These are phyloP conservation scores for Blastobotrys chiropterorum DNA, from an alignment of 805 yeast genomes.

Conservation along the genomic window DNA sequence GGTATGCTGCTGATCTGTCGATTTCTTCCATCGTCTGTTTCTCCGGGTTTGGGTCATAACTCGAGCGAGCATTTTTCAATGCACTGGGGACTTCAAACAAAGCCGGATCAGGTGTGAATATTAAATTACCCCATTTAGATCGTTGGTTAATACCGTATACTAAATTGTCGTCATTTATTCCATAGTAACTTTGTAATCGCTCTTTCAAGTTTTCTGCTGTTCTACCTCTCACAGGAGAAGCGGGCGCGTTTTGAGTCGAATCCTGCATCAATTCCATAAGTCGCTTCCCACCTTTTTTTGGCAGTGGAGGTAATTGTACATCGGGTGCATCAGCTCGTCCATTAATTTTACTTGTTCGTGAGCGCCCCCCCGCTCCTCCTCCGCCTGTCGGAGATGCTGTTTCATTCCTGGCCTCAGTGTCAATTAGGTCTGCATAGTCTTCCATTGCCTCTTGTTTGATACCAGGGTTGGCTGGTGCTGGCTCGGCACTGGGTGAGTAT, in stretches of 20 bases:
- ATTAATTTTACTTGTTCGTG: background rate
- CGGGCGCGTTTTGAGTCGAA: slow-evolving; percentile 1
- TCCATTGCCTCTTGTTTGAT: background rate
- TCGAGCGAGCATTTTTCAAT: slow-evolving; percentile 1
- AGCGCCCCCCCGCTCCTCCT: background rate
- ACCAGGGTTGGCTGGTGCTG: background rate
- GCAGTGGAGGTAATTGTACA: background rate
- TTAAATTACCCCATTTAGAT: slow-evolving; percentile 42
- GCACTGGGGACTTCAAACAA: slow-evolving; percentile 17
- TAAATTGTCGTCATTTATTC: slow-evolving; percentile 41
- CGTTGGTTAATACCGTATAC: slow-evolving; percentile 40
- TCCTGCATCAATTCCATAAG: background rate
- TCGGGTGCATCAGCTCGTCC: background rate
- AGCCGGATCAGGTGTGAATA: slow-evolving; percentile 39
- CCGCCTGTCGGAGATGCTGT: background rate
- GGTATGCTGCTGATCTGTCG: background rate
- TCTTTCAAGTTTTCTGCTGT: slow-evolving; percentile 32
- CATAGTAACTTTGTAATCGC: slow-evolving; percentile 42
- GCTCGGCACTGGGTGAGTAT: too few species aligned
- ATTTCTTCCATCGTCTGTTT: background rate
- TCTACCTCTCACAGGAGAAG: background rate
- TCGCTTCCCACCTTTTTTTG: background rate
- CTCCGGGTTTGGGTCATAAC: background rate
- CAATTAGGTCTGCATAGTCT: background rate
- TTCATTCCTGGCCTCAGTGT: background rate